Evolutionary conservation across 306 rosid species (phyloP).

Genomic region (Styphnolobium japonicum): DNA sequence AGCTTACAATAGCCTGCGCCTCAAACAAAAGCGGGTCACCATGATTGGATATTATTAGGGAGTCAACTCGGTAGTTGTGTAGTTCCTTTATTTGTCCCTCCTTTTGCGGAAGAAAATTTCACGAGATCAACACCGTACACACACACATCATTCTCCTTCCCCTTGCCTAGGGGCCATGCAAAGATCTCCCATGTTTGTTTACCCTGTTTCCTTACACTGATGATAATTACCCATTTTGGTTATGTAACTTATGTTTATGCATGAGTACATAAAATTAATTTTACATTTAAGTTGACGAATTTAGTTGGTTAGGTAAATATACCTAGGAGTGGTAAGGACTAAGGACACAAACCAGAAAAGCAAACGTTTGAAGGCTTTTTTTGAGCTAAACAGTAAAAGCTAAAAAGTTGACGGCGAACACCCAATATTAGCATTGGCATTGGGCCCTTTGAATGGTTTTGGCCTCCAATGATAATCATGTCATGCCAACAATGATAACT

Average conservation of each 20-base stretch:
- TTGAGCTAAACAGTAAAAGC: no score
- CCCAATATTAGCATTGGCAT: not conserved
- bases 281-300: no score
- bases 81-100: constrained; percentile 38
- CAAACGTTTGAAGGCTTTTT: no score
- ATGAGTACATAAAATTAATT: no score
- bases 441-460: not conserved
- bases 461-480: not conserved
- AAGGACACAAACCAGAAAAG: no score
- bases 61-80: constrained; percentile 60
- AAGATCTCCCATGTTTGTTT: not conserved
- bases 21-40: constrained; percentile 45
- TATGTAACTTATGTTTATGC: no score
- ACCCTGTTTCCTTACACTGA: not conserved
- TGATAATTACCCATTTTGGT: not conserved
- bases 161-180: not conserved
- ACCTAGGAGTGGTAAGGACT: not conserved
- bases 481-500: constrained; percentile 1
- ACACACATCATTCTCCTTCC: not conserved
- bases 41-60: constrained; percentile 61
- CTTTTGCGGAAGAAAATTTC: constrained; percentile 13
- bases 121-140: not conserved
- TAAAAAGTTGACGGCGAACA: not conserved
- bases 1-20: constrained; percentile 9
- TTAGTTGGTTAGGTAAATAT: not conserved